Conservation (phyloP, 129 eudicot species). For the Sambucus nigra region DNA sequence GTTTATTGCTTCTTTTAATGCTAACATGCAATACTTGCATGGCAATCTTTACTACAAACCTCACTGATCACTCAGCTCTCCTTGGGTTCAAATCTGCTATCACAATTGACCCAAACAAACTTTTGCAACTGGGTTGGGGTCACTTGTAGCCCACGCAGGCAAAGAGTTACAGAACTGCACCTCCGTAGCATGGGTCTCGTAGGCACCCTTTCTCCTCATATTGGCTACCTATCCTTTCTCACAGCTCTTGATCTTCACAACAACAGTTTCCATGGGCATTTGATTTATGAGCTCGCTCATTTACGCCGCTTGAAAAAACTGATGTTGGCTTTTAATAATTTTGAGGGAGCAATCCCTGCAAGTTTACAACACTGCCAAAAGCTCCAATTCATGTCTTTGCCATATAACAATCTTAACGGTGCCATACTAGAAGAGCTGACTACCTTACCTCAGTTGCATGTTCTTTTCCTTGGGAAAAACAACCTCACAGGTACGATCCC, state of each 20-base stretch:
- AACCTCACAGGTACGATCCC: constrained; percentile 16
- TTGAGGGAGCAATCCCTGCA: neutral
- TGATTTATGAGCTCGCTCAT: neutral
- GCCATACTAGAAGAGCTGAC: constrained; percentile 4
- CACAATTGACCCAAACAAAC: too few species aligned
- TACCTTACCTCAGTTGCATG: neutral
- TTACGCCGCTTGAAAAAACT: neutral
- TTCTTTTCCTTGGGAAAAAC: neutral
- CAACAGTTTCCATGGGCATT: constrained; percentile 15
- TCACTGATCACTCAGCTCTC: too few species aligned
- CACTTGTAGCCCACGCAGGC: too few species aligned
- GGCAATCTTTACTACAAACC: too few species aligned
- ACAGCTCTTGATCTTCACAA: neutral
- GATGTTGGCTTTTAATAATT: neutral
- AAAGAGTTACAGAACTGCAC: too few species aligned
- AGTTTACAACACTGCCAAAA: neutral
- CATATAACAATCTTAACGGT: neutral
- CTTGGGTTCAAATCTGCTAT: too few species aligned
- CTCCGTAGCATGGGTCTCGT: too few species aligned
- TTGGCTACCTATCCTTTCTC: constrained; percentile 13
- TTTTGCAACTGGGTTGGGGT: too few species aligned
- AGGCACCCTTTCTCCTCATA: too few species aligned
- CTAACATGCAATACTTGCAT: too few species aligned
- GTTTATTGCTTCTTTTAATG: too few species aligned
- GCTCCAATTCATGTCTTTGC: neutral